phyloP scores from a whole-genome alignment of 768 basidiomycete genomes.

The Chalciporus pseudorubinellus region DNA sequence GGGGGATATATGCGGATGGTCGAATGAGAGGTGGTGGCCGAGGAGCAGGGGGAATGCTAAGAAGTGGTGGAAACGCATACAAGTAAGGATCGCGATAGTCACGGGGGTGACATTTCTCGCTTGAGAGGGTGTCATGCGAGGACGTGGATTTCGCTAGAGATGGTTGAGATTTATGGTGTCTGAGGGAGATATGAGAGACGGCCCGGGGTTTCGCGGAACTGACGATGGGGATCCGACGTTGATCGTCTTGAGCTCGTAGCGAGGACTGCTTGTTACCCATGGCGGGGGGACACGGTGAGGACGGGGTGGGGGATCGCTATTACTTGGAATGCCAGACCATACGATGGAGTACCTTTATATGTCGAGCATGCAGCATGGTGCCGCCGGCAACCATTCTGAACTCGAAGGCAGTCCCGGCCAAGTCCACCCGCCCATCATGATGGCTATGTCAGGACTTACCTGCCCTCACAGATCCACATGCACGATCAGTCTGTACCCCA shows the following conservation, averaged over 20 bases:
- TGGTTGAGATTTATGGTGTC: conserved; percentile 36
- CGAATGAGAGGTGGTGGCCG: conserved; percentile 4
- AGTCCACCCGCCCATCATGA: background rate
- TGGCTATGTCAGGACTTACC: background rate
- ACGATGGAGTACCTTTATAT: conserved; percentile 16
- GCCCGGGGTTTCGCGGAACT: conserved; percentile 12
- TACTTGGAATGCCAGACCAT: background rate
- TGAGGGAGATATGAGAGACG: conserved; percentile 37
- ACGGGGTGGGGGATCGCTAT: background rate
- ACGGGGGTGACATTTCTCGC: conserved; percentile 27
- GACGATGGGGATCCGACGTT: conserved; percentile 2
- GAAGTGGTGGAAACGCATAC: background rate
- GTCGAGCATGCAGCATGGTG: background rate
- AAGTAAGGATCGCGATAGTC: conserved; percentile 6
- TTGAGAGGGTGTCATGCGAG: conserved; percentile 40
- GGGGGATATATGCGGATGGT: conserved; percentile 28
- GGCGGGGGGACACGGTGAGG: background rate
- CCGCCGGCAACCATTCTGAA: background rate
- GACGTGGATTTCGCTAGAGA: conserved; percentile 36
- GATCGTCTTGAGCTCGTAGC: conserved; percentile 9
- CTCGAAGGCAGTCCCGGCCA: background rate
- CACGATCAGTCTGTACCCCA: background rate
- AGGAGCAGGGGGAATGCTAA: background rate
- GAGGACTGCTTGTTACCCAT: conserved; percentile 35
- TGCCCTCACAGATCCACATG: background rate